phyloP scores from a whole-genome alignment of 768 basidiomycete genomes.

The Lentinus tigrinus region DNA sequence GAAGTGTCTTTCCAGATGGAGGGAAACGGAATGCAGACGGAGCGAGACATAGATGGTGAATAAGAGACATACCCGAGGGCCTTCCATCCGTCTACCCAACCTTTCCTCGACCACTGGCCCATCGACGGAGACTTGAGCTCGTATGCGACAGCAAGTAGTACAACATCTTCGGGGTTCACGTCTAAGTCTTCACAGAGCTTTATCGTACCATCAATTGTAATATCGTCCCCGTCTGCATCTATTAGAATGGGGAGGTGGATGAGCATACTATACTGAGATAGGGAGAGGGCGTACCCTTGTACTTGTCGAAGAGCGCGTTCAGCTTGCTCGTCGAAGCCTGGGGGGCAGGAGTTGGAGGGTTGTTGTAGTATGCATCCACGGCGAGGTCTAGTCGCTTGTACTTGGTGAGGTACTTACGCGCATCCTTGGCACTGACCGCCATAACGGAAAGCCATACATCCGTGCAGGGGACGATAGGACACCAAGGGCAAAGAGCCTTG shows the following conservation, averaged over 20 bases:
- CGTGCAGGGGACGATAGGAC: background rate
- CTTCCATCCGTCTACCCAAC: slow-evolving; percentile 85
- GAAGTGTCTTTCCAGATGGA: background rate
- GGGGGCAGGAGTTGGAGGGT: slow-evolving; percentile 32
- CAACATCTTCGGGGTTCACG: slow-evolving; percentile 78
- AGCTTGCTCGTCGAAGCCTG: slow-evolving; percentile 34
- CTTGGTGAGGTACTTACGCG: slow-evolving; percentile 66
- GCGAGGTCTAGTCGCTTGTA: slow-evolving; percentile 72
- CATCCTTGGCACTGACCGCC: slow-evolving; percentile 44
- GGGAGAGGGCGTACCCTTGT: slow-evolving; percentile 39
- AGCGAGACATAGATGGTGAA: background rate
- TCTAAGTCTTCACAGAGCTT: slow-evolving; percentile 67
- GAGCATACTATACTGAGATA: background rate
- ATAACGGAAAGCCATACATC: background rate
- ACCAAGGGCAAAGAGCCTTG: background rate
- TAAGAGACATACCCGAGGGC: slow-evolving; percentile 51
- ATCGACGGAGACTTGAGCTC: slow-evolving; percentile 75
- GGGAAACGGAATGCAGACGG: background rate
- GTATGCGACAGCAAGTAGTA: slow-evolving; percentile 77
- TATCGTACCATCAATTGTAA: slow-evolving; percentile 79
- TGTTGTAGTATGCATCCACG: slow-evolving; percentile 69
- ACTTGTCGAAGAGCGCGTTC: slow-evolving; percentile 40
- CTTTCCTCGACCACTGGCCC: slow-evolving; percentile 67
- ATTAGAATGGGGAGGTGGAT: background rate
- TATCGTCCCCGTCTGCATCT: slow-evolving; percentile 63